Evolutionary conservation across 768 basidiomycete species (phyloP), one percentile per base, ranked within the genome.

Genomic region (Suillus occidentalis): DNA sequence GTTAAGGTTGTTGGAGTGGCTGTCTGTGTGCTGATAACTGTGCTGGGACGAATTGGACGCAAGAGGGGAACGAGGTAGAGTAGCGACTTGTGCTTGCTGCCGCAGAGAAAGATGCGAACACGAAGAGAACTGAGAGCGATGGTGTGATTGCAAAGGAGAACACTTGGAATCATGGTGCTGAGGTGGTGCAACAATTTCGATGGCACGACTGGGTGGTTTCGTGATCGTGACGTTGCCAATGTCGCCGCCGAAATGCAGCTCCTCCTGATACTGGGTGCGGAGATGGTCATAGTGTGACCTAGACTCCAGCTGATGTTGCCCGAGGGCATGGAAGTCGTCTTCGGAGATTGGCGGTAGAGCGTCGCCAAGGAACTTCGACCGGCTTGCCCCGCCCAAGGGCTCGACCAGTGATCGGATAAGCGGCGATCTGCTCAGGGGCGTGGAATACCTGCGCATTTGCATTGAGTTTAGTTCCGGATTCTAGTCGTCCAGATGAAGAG

Each of bases 241-340:
- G 10, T 60, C 9, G 9, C 65, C 45, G 7, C 37, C 37, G 50
- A 52, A 55, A 4, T 66, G 39, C 36, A 45, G 40, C 55, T 53
- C 28, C 6, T 10, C 28, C 20, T 65, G 64, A 20, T 47, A 47
- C 14, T 20, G 25, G 31, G 63, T 66, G 60, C 52, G 64, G 37
- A 62, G 39, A 22, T 49, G 49, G 18, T 61, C 57, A 43, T 59
- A 22, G 31, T 60, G 42, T 6, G 65, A 65, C 20, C 47, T 49
- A 16, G 71, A 64, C 58, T 58, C 58, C 40, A 42, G 61, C 12
- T 63, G 43, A 1, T 56, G 49, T 57, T 69, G 67, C 8, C 66
- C 58, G 66, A 72, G 68, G 14, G 75, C 68, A 60, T 78, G 77
- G 64, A 80, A 77, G 22, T 78, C 77, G 42, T 78, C 74, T 63